A percentile compares a stretch with the other conserved stretches of the same genome.
Conservation (phyloP, 176 grass and related monocot genomes). For the Melocanna baccifera region DNA sequence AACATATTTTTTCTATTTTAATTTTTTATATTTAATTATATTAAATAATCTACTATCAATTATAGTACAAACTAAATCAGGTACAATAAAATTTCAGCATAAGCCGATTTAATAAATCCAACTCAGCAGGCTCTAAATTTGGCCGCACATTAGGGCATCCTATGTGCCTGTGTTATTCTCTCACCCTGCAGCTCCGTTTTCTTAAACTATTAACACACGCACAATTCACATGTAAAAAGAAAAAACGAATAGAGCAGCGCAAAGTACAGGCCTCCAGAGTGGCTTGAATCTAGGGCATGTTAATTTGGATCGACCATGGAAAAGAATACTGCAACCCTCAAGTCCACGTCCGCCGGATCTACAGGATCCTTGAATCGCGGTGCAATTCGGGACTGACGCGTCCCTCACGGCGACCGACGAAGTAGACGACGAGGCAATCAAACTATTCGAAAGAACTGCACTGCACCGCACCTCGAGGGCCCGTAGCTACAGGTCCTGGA, state of each 20-base stretch:
- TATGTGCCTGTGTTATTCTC: background rate
- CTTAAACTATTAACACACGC: background rate
- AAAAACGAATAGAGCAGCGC: too few relatives aligned
- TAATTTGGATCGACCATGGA: background rate
- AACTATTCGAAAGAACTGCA: too few relatives aligned
- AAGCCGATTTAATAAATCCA: too few relatives aligned
- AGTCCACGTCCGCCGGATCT: background rate
- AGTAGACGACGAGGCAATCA: background rate
- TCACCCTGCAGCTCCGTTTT: background rate
- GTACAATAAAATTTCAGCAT: too few relatives aligned
- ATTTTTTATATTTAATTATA: too few relatives aligned
- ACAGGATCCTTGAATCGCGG: background rate
- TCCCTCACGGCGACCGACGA: background rate
- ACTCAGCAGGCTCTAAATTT: too few relatives aligned
- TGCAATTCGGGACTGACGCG: background rate
- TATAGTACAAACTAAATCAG: too few relatives aligned
- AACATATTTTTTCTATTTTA: too few relatives aligned
- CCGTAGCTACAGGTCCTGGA: background rate
- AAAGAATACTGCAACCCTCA: background rate
- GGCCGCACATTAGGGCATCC: background rate
- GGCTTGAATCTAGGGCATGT: background rate
- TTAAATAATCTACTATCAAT: too few relatives aligned
- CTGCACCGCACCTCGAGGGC: too few relatives aligned
- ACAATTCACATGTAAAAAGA: background rate
- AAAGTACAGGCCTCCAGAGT: background rate